These are phyloP conservation scores for Kwoniella pini DNA, from an alignment of 768 basidiomycete genomes.

Conservation along the genomic window DNA sequence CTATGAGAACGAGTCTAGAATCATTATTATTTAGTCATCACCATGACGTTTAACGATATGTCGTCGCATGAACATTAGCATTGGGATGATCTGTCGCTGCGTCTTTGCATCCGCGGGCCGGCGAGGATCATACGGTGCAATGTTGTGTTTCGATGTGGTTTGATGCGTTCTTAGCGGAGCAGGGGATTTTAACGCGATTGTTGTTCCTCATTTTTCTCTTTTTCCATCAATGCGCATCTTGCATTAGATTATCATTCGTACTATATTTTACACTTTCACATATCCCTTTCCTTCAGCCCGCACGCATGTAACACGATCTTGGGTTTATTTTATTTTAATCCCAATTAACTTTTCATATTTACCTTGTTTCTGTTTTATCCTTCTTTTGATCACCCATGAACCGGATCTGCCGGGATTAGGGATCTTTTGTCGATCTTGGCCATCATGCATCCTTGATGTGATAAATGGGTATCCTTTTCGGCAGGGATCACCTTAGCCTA, in stretches of 20 bases:
- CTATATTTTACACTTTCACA: background rate
- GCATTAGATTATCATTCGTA: background rate
- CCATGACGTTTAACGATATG: too few relatives aligned
- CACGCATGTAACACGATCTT: background rate
- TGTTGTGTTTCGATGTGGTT: background rate
- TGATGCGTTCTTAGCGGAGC: constrained; percentile 3
- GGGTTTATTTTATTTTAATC: background rate
- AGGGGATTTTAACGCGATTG: background rate
- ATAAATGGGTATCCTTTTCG: background rate
- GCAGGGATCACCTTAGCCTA: background rate
- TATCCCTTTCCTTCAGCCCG: background rate
- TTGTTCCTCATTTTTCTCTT: background rate
- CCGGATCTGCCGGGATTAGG: constrained; percentile 2
- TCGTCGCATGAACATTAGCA: background rate
- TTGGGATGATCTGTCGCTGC: background rate
- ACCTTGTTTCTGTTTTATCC: background rate
- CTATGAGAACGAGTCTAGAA: too few relatives aligned
- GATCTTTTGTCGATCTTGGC: background rate
- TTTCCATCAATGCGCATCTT: background rate
- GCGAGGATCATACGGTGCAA: background rate
- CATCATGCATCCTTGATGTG: background rate
- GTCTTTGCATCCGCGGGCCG: background rate
- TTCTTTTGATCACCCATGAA: background rate
- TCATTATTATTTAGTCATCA: too few relatives aligned
- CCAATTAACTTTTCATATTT: background rate